phyloP scores from a whole-genome alignment of 371 early-diverging fungal genomes.

The Rhizopus sp. region DNA sequence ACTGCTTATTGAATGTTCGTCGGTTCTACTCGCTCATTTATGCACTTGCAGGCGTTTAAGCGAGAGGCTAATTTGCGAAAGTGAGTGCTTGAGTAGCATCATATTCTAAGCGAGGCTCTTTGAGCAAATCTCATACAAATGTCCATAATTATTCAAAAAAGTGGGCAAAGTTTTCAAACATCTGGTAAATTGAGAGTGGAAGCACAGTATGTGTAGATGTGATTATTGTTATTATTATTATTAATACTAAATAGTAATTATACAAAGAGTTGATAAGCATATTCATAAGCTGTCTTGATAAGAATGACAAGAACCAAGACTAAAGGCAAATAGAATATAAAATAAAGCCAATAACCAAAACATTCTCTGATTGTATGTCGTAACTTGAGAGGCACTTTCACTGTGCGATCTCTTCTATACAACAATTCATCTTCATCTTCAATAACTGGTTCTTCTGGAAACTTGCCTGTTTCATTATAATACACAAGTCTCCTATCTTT shows the following conservation, averaged over 20 bases:
- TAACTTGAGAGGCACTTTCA: slow-evolving; percentile 18
- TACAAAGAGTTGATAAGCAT: not conserved
- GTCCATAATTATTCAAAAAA: too few relatives aligned
- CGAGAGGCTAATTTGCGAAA: too few relatives aligned
- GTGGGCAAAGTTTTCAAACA: too few relatives aligned
- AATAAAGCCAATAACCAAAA: slow-evolving; percentile 18
- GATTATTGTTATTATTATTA: not conserved
- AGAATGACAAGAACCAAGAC: not conserved
- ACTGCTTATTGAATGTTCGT: too few relatives aligned
- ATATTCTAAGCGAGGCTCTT: too few relatives aligned
- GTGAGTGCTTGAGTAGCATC: too few relatives aligned
- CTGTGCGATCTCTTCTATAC: slow-evolving; percentile 16
- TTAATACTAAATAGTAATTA: not conserved
- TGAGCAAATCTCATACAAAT: too few relatives aligned
- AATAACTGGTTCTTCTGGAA: slow-evolving; percentile 43
- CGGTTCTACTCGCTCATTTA: too few relatives aligned
- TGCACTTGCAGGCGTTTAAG: too few relatives aligned
- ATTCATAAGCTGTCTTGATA: not conserved
- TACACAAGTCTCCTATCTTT: slow-evolving; percentile 78
- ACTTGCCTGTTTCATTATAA: slow-evolving; percentile 73
- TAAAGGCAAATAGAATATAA: slow-evolving; percentile 22
- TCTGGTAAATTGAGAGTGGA: too few relatives aligned
- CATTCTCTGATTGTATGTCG: slow-evolving; percentile 21
- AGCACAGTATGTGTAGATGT: too few relatives aligned
- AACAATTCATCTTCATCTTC: slow-evolving; percentile 11